Evolutionary conservation across 805 yeast genomes (phyloP).

Genomic region (Ogataea saltuana): DNA sequence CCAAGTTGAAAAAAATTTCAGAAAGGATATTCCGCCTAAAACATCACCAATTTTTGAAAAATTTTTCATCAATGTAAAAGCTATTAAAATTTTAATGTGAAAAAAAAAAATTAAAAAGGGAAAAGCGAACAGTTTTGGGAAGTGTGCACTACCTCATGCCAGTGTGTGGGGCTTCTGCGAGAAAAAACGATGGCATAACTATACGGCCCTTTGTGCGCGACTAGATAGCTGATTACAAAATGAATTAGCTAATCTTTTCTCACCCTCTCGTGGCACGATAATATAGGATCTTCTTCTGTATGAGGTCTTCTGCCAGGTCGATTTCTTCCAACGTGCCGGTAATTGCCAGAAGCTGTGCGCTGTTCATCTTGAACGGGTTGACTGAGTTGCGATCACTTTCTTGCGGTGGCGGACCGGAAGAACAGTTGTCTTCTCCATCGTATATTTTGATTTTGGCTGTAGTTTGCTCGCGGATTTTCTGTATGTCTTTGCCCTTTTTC

Average conservation of each 20-base stretch:
- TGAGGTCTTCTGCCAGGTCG: slow-evolving; percentile 15
- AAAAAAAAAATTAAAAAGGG: slow-evolving; percentile 8
- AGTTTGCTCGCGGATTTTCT: slow-evolving; percentile 35
- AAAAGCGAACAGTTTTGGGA: slow-evolving; percentile 3
- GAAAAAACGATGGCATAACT: slow-evolving; percentile 1
- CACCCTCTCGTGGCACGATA: slow-evolving; percentile 18
- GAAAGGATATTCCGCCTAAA: slow-evolving; percentile 3
- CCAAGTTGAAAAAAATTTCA: slow-evolving; percentile 3
- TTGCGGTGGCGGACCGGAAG: not conserved
- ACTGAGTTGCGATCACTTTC: not conserved
- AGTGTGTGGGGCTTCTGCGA: slow-evolving; percentile 3
- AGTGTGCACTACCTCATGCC: slow-evolving; percentile 5
- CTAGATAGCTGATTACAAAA: not conserved
- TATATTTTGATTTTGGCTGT: slow-evolving; percentile 42
- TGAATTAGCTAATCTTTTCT: slow-evolving; percentile 2
- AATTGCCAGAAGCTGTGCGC: slow-evolving; percentile 18
- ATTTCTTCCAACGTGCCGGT: slow-evolving; percentile 16
- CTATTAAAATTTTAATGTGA: slow-evolving; percentile 1
- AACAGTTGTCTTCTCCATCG: slow-evolving; percentile 23
- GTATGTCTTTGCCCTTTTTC: slow-evolving; percentile 41
- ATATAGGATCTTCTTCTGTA: slow-evolving; percentile 11
- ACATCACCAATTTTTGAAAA: slow-evolving; percentile 11
- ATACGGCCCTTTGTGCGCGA: slow-evolving; percentile 4
- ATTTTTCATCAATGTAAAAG: slow-evolving; percentile 6
- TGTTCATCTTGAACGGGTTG: slow-evolving; percentile 1